These are phyloP conservation scores for Sphaerulina vaccinii DNA, from an alignment of 2,329 filamentous ascomycete genomes.

Conservation along the genomic window DNA sequence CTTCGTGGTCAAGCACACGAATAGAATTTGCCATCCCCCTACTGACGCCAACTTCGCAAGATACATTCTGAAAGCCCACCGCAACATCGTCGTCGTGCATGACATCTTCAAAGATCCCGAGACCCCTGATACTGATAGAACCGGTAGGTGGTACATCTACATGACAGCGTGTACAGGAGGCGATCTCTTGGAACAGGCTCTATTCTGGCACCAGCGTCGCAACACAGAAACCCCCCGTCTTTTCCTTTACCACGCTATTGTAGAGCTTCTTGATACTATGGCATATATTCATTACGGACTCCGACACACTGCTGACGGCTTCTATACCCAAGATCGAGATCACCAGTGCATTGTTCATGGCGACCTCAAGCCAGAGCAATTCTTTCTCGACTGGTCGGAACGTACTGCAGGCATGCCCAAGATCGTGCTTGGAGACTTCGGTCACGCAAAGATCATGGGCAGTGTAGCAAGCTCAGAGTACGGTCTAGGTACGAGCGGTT, in stretches of 20 bases:
- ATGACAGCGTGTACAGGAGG: constrained; percentile 14
- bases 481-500: constrained; percentile 6
- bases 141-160: background rate
- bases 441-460: constrained; percentile 1
- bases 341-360: constrained; percentile 20
- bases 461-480: background rate
- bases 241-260: constrained; percentile 22
- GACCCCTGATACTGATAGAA: too few species aligned
- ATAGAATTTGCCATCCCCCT: background rate
- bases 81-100: background rate
- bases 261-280: constrained; percentile 18
- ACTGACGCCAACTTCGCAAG: background rate
- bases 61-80: background rate
- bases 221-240: background rate
- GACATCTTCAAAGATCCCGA: background rate
- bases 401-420: constrained; percentile 18
- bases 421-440: constrained; percentile 25
- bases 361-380: constrained; percentile 27
- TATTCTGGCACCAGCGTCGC: background rate
- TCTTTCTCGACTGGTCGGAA: constrained; percentile 21
- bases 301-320: constrained; percentile 9
- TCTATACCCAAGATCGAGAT: constrained; percentile 13
- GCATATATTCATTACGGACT: constrained; percentile 26
- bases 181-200: constrained; percentile 15
- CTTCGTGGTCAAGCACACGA: constrained; percentile 2